Base-by-base conservation (phyloP, 805 yeast species). In the Wickerhamiella sorbophila region DNA sequence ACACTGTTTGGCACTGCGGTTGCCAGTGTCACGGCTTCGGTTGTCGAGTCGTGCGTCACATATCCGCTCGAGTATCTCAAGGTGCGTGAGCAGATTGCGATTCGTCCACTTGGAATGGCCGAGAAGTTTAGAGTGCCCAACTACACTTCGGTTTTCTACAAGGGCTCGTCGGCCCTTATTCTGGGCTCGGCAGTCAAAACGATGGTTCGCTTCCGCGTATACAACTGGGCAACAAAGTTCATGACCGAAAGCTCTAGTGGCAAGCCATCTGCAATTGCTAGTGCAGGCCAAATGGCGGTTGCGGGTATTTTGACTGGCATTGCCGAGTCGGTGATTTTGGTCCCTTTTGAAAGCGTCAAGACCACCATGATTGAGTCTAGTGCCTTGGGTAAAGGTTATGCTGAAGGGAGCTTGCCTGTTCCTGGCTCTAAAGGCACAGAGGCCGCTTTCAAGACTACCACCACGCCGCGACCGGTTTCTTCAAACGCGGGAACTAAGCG, bases 221-320 rank as follows among this genome's bases (percentile, higher is more conserved):
- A 82, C 64, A 81, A 84, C 48, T 73, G 76, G 63, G 76, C 79
- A 44, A 74, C 85, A 19, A 71, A 75, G 52, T 72, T 81, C 57
- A 67, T 71, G 81, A 67, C 77, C 3, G 72, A 71, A 22, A 62
- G 60, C 40, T 73, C 76, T n/a, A 70, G 75, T 48, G 69, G 84
- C 2, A 69, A 78, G 5, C 43, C 47, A 4, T 24, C 29, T 8
- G 10, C 29, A 12, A 51, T 45, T 15, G 48, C 61, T 17, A 8
- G 10, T 12, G 93, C 93, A 1, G 88, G 93, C 8, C 69, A 85
- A 52, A 70, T 84, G 33, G 81, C 84, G 5, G 75, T 81, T 44
- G 95, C 95, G 3, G 95, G 94, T 8, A 51, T 72, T 48, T 71
- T 84, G 65, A 81, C 94, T 4, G 97, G 94, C 2, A 67, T 80